Evolutionary conservation across 1,284 basidiomycete genomes (phyloP), one percentile per base, ranked within the genome.

Genomic region (Chalciporus sp.): DNA sequence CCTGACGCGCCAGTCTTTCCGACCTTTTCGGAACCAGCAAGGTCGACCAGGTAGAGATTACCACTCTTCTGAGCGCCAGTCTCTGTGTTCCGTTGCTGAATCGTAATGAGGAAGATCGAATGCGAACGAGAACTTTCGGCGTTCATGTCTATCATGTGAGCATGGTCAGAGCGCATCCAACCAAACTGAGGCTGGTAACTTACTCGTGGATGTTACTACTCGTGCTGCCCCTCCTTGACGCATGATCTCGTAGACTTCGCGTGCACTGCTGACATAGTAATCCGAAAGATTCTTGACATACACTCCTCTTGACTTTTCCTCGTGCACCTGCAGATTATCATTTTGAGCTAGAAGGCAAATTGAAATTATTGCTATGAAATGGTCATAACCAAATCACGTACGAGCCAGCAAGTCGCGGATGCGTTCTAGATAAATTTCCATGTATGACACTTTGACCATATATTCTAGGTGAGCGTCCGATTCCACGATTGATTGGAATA

Each of bases 221-320:
- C 97, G 84, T 29, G 94, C 90, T 48, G 84, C 83, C 49, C 94
- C 92, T 70, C 97, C 97, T 59, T 95, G 95, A 59, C 94, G 85
- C 95, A 99, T 98, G 66, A 99, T 98, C 74, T 98, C 94, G 72
- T 97, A 99, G 17, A 99, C 97, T 71, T 99, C 97, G n/a, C 84
- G 81, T 48, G 94, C 91, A 69, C 88, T 95, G 62, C 94, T 92
- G 52, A 99, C 97, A 76, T 99, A 99, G 76, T 95, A 98, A 69
- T 99, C 97, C 1, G 95, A 95, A 31, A 99, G 81, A 63, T 89
- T 91, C 80, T 99, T 99, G 64, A 99, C 96, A 71, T 99, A 98
- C 35, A 99, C 97, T 41, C 98, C 97, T 64, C 92, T 90, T 16
- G 86, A 89, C 74, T 99, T 99, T 76, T 99, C 97, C 71, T 99